Conservation (phyloP, 108 stramenopile species). For the Skeletonema menzelii region DNA sequence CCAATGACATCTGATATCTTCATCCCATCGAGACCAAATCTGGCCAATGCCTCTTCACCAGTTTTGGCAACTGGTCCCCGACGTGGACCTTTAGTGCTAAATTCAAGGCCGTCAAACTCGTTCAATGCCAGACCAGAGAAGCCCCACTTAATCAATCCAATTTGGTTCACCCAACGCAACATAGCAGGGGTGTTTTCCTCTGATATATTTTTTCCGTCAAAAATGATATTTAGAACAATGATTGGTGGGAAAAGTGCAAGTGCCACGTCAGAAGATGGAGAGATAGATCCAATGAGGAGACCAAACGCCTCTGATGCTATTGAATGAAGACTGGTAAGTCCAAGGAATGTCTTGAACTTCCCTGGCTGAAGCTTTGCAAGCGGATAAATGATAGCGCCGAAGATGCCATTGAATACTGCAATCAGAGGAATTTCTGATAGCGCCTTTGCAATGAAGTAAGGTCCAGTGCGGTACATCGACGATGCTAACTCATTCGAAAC, state of each 20-base stretch:
- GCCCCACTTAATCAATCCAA: conserved; percentile 84
- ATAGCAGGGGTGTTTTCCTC: conserved; percentile 79
- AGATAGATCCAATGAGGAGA: conserved; percentile 68
- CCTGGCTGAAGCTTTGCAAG: conserved; percentile 71
- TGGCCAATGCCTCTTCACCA: conserved; percentile 75
- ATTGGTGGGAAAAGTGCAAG: conserved; percentile 83
- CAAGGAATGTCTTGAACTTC: conserved; percentile 78
- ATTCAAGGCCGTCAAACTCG: conserved; percentile 83
- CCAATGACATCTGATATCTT: conserved; percentile 58
- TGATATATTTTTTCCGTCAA: conserved; percentile 84
- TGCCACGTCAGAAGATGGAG: conserved; percentile 71
- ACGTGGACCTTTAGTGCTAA: conserved; percentile 70
- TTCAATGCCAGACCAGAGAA: conserved; percentile 84
- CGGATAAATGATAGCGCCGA: conserved; percentile 79
- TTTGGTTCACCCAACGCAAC: conserved; percentile 71
- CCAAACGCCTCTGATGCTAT: conserved; percentile 76
- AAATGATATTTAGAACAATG: conserved; percentile 90
- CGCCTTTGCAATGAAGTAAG: conserved; percentile 94
- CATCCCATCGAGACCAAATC: conserved; percentile 71
- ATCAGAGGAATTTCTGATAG: conserved; percentile 91
- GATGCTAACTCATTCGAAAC: conserved; percentile 66
- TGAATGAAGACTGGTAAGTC: conserved; percentile 72
- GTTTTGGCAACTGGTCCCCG: conserved; percentile 77
- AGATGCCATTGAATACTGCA: conserved; percentile 78
- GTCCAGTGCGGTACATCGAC: conserved; percentile 80